These are phyloP conservation scores for Cercospora brassicicola DNA, from an alignment of 2,329 filamentous ascomycete species.

Conservation along the genomic window DNA sequence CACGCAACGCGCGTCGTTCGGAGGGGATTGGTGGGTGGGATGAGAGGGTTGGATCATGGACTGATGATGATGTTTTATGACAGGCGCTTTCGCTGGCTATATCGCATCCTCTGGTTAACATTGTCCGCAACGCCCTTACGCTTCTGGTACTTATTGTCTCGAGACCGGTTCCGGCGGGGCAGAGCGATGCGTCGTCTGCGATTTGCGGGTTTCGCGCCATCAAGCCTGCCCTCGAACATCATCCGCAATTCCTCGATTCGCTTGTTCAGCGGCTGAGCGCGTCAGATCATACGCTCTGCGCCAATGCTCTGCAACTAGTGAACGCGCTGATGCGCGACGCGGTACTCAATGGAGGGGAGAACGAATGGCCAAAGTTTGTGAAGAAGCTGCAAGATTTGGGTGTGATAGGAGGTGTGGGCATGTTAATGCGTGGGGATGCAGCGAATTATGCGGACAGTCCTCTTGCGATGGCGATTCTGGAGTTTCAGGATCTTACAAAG, in stretches of 20 bases:
- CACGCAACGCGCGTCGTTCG: too few species aligned
- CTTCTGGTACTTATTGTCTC: slow-evolving; percentile 92
- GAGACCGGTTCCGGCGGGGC: slow-evolving; percentile 58
- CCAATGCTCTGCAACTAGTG: slow-evolving; percentile 90
- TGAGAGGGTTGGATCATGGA: background rate
- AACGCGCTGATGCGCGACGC: slow-evolving; percentile 94
- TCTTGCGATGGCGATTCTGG: slow-evolving; percentile 80
- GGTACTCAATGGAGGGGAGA: slow-evolving; percentile 71
- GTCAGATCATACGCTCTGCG: slow-evolving; percentile 91
- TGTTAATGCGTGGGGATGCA: slow-evolving; percentile 89
- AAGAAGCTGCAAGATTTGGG: slow-evolving; percentile 90
- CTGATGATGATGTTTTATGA: background rate
- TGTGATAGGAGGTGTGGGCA: slow-evolving; percentile 84
- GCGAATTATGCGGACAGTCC: slow-evolving; percentile 88
- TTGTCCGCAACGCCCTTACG: slow-evolving; percentile 92
- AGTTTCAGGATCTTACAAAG: slow-evolving; percentile 76
- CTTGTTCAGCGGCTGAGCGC: slow-evolving; percentile 89
- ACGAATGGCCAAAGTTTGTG: slow-evolving; percentile 95
- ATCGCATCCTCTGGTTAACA: slow-evolving; percentile 93
- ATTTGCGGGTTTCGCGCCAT: slow-evolving; percentile 86
- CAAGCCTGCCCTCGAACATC: slow-evolving; percentile 85
- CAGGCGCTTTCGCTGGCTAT: slow-evolving; percentile 89
- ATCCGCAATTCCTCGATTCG: slow-evolving; percentile 92
- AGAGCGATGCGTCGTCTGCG: slow-evolving; percentile 60
- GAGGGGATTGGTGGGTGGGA: too few species aligned